Percentiles rank a stretch among this genome's conserved stretches.
Conservation (phyloP, 257 asterid genomes). For the Capsicum baccatum region DNA sequence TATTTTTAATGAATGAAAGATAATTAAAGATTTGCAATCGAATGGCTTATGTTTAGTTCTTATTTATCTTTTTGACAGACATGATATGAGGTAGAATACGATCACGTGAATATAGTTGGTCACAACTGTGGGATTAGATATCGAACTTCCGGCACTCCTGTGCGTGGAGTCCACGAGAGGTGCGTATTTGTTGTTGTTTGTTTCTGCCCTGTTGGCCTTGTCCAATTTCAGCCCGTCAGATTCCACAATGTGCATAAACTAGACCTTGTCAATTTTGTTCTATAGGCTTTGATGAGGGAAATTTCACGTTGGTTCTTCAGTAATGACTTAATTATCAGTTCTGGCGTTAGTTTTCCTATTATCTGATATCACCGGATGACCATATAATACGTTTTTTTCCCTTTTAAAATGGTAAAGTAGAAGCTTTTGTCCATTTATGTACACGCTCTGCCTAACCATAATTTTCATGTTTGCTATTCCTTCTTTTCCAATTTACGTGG, state of each 20-base stretch:
- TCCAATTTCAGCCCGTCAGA: conserved; percentile 7
- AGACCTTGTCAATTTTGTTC: too few relatives aligned
- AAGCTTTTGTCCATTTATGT: too few relatives aligned
- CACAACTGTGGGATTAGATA: conserved; percentile 15
- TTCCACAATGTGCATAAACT: neutral
- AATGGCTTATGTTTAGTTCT: neutral
- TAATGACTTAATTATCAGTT: too few relatives aligned
- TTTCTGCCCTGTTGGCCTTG: neutral
- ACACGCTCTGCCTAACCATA: too few relatives aligned
- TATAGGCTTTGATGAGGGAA: too few relatives aligned
- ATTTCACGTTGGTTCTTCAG: too few relatives aligned
- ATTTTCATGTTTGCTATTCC: too few relatives aligned
- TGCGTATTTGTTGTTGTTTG: neutral
- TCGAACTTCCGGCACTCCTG: neutral
- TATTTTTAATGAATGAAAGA: neutral
- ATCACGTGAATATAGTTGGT: conserved; percentile 63
- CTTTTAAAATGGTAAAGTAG: too few relatives aligned
- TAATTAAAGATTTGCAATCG: neutral
- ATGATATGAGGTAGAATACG: conserved; percentile 34
- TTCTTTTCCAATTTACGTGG: too few relatives aligned
- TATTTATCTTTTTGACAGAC: neutral
- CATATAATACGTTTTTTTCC: too few relatives aligned
- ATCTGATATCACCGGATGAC: too few relatives aligned
- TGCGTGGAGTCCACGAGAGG: neutral
- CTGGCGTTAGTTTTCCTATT: too few relatives aligned